phyloP scores from a whole-genome alignment of 306 rosid genomes.

The Canavalia gladiata region DNA sequence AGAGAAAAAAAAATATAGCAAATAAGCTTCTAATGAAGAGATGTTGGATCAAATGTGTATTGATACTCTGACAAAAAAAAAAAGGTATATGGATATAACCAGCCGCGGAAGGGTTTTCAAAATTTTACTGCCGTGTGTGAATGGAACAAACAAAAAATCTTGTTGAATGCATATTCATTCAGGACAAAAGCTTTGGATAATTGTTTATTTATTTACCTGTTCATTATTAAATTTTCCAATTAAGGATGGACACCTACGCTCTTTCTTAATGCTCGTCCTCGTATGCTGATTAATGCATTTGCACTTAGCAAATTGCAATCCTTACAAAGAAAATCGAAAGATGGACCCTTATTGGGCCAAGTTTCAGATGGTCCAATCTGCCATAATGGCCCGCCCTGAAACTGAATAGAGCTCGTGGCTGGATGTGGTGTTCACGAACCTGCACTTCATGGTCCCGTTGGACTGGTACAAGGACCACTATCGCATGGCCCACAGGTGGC shows the following conservation, averaged over 20 bases:
- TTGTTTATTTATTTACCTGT: not conserved
- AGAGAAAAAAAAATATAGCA: not conserved
- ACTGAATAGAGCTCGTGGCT: slow-evolving; percentile 57
- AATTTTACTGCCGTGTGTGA: not conserved
- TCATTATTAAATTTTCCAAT: not conserved
- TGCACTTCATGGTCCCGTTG: slow-evolving; percentile 51
- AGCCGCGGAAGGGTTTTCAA: not conserved
- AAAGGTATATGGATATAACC: not conserved
- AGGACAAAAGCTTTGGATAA: not conserved
- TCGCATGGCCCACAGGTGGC: slow-evolving; percentile 48
- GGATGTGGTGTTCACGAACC: slow-evolving; percentile 55
- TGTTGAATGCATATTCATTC: not conserved
- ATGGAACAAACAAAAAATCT: not conserved
- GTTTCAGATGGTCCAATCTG: slow-evolving; percentile 2
- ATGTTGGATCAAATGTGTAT: not conserved
- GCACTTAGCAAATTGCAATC: not conserved
- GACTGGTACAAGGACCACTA: slow-evolving; percentile 41
- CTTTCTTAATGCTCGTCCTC: not conserved
- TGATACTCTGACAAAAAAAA: no score
- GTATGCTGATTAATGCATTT: not conserved
- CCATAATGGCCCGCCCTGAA: slow-evolving; percentile 54
- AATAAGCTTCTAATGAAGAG: not conserved
- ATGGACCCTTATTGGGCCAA: slow-evolving; percentile 63
- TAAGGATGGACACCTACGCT: not conserved
- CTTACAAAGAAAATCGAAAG: not conserved